phyloP scores from a whole-genome alignment of 2,329 filamentous ascomycete genomes.

The Fusarium anthophilum region DNA sequence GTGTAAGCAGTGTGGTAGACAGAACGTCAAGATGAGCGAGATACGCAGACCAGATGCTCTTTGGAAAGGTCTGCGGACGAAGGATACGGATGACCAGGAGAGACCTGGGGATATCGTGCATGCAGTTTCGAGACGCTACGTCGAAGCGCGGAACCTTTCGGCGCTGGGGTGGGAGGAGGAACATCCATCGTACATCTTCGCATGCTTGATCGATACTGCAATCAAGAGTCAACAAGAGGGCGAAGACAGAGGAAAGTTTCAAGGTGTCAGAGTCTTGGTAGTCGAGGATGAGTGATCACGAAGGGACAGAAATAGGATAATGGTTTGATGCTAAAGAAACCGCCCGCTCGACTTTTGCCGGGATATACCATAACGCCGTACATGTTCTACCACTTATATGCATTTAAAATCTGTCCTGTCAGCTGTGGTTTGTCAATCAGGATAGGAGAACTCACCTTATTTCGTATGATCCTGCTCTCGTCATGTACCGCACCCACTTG shows the following conservation, averaged over 20 bases:
- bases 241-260: constrained; percentile 29
- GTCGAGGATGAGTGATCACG: constrained; percentile 39
- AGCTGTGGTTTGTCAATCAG: not conserved
- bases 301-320: constrained; percentile 10
- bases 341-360: constrained; percentile 44
- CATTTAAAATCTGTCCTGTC: constrained; percentile 48
- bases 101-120: constrained; percentile 43
- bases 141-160: constrained; percentile 47
- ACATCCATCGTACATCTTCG: constrained; percentile 46
- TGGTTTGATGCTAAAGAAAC: constrained; percentile 38
- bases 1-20: constrained; percentile 34
- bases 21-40: constrained; percentile 2
- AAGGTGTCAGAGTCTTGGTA: constrained; percentile 41
- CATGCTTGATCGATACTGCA: constrained; percentile 40
- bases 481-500: constrained; percentile 99
- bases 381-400: constrained; percentile 40
- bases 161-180: constrained; percentile 44
- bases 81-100: constrained; percentile 16
- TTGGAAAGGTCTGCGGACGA: constrained; percentile 33
- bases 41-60: constrained; percentile 33
- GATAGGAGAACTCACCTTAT: constrained; percentile 71
- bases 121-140: constrained; percentile 44
- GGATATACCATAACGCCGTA: constrained; percentile 46
- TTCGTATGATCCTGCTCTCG: constrained; percentile 95
- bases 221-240: constrained; percentile 45